phyloP scores from a whole-genome alignment of 257 asterid genomes.

The Ligustrum vulgare region DNA sequence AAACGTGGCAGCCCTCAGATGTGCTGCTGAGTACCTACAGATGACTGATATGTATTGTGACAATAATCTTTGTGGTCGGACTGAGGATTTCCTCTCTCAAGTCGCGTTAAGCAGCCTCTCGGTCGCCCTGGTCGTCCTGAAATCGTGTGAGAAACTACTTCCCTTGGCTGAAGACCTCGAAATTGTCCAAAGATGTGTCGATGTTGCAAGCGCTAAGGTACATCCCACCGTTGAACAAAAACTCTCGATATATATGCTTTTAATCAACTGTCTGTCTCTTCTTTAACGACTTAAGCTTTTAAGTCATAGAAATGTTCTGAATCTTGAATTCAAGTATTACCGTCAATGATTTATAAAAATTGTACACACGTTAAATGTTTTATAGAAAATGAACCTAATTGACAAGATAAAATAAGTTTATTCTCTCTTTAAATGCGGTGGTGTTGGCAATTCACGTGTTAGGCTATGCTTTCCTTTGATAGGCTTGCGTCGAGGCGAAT shows the following conservation, averaged over 20 bases:
- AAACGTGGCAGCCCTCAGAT: slow-evolving; percentile 85
- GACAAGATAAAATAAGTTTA: too few species aligned
- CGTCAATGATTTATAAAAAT: not conserved
- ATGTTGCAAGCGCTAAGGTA: slow-evolving; percentile 85
- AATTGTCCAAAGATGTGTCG: slow-evolving; percentile 72
- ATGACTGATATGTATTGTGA: slow-evolving; percentile 87
- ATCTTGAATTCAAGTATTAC: not conserved
- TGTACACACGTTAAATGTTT: not conserved
- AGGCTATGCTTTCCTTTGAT: not conserved
- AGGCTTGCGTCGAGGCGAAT: slow-evolving; percentile 92
- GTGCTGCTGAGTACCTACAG: slow-evolving; percentile 86
- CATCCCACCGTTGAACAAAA: slow-evolving; percentile 1
- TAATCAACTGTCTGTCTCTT: too few species aligned
- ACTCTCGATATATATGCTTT: too few species aligned
- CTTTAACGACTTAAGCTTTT: not conserved
- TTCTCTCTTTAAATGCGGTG: not conserved
- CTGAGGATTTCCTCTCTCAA: slow-evolving; percentile 77
- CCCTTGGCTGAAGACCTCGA: slow-evolving; percentile 82
- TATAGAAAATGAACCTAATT: slow-evolving; percentile 18
- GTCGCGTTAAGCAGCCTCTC: slow-evolving; percentile 84
- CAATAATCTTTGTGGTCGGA: slow-evolving; percentile 71
- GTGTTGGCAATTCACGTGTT: too few species aligned
- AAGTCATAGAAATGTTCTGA: slow-evolving; percentile 3
- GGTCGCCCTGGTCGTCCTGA: slow-evolving; percentile 77
- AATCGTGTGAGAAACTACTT: slow-evolving; percentile 81